Evolutionary conservation across 345 rosid species (phyloP).

Genomic region (Euphorbia pulcherrima): DNA sequence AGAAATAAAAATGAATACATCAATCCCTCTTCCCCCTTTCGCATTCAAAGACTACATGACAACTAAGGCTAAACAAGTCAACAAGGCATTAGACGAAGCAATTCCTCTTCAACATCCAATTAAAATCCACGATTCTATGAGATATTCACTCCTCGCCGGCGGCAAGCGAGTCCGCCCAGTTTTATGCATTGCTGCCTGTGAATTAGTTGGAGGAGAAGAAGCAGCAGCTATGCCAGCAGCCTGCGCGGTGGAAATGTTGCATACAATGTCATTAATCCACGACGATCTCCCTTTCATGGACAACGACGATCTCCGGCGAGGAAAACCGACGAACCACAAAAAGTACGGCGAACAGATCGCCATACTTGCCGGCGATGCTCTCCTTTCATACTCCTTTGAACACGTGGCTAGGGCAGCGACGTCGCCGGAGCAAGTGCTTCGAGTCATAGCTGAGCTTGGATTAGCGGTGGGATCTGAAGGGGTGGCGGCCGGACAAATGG

Average conservation of each 20-base stretch:
- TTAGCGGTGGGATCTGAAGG: conserved; percentile 46
- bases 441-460: conserved; percentile 44
- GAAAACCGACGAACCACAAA: conserved; percentile 56
- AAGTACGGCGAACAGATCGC: conserved; percentile 52
- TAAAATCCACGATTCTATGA: conserved; percentile 61
- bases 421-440: conserved; percentile 34
- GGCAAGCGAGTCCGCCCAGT: conserved; percentile 68
- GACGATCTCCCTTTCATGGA: conserved; percentile 79
- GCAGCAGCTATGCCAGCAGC: conserved; percentile 48
- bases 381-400: conserved; percentile 54
- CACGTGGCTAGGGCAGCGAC: conserved; percentile 36
- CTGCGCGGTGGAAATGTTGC: conserved; percentile 74
- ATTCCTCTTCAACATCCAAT: conserved; percentile 42
- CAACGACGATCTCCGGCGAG: conserved; percentile 56
- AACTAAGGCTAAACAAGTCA: conserved; percentile 31
- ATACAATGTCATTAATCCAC: conserved; percentile 61
- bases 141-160: conserved; percentile 55
- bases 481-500: conserved; percentile 50
- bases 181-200: conserved; percentile 61
- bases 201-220: conserved; percentile 53
- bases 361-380: conserved; percentile 58
- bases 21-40: conserved; percentile 21
- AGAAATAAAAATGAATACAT: not conserved
- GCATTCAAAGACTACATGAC: conserved; percentile 32
- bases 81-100: conserved; percentile 50